A percentile compares a stretch with the other conserved stretches of the same genome.
Evolutionary conservation across 495 filamentous ascomycete genomes (phyloP).

Genomic region (Trichoderma parareesei): DNA sequence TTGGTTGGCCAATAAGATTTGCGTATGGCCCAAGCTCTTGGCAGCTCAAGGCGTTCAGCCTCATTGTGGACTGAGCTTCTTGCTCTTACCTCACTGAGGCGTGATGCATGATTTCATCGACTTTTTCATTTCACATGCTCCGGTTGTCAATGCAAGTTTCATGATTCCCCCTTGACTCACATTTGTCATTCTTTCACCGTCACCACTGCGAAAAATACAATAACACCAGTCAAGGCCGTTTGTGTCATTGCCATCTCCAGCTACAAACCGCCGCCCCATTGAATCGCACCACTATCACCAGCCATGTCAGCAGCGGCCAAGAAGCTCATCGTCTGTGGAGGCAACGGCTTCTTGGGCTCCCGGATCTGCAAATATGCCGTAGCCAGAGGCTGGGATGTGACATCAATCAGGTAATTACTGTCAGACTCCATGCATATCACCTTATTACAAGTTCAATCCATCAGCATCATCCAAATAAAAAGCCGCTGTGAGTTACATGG

Average conservation of each 20-base stretch:
- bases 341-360: conserved; percentile 91
- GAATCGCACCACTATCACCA: background rate
- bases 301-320: conserved; percentile 35
- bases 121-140: background rate
- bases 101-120: background rate
- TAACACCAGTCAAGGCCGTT: background rate
- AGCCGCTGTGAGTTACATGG: background rate
- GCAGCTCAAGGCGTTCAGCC: background rate
- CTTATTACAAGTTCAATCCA: background rate
- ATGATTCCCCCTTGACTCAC: background rate
- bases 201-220: background rate
- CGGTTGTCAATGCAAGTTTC: too few relatives aligned
- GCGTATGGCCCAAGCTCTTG: background rate
- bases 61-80: background rate
- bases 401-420: conserved; percentile 64
- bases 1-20: background rate
- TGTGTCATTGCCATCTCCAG: background rate
- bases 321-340: conserved; percentile 80
- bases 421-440: background rate
- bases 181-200: too few relatives aligned
- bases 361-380: conserved; percentile 86
- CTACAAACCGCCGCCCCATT: background rate
- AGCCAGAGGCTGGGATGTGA: conserved; percentile 77
- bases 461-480: background rate
- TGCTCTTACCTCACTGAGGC: background rate